Base-by-base conservation (phyloP, 768 basidiomycete species). In the Pulveroboletus ravenelii region DNA sequence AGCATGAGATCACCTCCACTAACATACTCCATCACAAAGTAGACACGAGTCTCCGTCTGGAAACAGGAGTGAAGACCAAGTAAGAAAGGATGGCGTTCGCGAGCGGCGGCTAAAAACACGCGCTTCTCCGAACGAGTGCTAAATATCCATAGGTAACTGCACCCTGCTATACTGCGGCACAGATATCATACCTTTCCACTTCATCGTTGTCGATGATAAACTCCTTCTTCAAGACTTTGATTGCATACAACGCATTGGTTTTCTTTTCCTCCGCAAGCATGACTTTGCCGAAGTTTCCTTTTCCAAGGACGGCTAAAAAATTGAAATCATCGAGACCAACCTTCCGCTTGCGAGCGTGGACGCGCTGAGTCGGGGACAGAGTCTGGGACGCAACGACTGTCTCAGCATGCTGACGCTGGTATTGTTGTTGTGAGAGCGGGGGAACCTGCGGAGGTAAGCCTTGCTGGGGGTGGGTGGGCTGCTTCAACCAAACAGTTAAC, bases 201-300 rank as follows among this genome's bases (percentile, higher is more conserved):
- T 98, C 96, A 69, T 99, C 96, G 54, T 99, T 98, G 68, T 99
- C 96, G 61, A 99, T 98, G 68, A 99, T 98, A 65, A 99, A 98
- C 72, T 98, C 96, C 67, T 99, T 99, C 79, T 99, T 99, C 67
- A 99, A 67, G n/a, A 99, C 96, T 72, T 99, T 99, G 77, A 99
- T 97, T n/a, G 96, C 96, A 65, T 89, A 98, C 49, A 98, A 70
- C 45, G 80, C 82, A 59, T 82, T 90, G 45, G 84, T 80, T 68
- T 78, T 84, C 81, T 99, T 99, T 78, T 99, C 96, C 71, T 99
- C 96, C 10, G 96, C 96, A 52, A 99, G 74, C 96, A 99, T 99
- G 71, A 99, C 96, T 70, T 99, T 99, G 50, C 96, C 96, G 64
- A 99, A 99, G 71, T 98, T 99, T 61, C 96, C 96, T 72, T 98